Evolutionary conservation across 1,284 basidiomycete species (phyloP).

Genomic region (Ceratobasidium sp.): DNA sequence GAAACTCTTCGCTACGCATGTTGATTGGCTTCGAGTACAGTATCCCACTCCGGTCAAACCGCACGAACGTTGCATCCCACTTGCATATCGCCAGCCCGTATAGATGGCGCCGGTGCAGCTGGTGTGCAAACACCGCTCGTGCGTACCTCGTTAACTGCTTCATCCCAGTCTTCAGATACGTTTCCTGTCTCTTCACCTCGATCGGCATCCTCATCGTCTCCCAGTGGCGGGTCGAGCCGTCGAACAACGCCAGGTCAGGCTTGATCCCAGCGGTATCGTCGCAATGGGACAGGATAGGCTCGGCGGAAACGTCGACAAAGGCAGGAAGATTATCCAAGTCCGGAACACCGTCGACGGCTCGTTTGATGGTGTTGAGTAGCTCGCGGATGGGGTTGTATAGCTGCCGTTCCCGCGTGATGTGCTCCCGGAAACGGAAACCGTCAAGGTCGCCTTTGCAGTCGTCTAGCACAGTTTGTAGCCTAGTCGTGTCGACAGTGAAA

Average conservation of each 20-base stretch:
- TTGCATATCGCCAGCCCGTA: too few species aligned
- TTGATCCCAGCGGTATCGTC: conserved; percentile 12
- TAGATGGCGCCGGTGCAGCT: too few species aligned
- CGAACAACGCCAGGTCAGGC: conserved; percentile 24
- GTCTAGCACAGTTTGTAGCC: background rate
- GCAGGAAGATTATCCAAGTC: background rate
- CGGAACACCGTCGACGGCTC: background rate
- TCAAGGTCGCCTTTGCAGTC: background rate
- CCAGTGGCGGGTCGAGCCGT: too few species aligned
- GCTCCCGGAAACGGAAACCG: background rate
- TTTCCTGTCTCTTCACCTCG: conserved; percentile 5
- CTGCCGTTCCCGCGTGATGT: background rate
- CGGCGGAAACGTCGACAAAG: background rate
- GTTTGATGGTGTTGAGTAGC: background rate
- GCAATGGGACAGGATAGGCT: background rate
- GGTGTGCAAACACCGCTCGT: too few species aligned
- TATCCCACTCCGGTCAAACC: conserved; percentile 17
- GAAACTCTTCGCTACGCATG: conserved; percentile 1
- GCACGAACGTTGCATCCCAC: conserved; percentile 34
- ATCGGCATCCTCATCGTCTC: conserved; percentile 21
- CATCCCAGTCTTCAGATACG: background rate
- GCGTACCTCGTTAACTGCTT: conserved; percentile 22
- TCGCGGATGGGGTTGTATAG: background rate
- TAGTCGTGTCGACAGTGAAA: conserved; percentile 1
- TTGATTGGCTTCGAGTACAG: conserved; percentile 17